Evolutionary conservation across 2,329 filamentous ascomycete species (phyloP).

Genomic region (Hortaea sp.): DNA sequence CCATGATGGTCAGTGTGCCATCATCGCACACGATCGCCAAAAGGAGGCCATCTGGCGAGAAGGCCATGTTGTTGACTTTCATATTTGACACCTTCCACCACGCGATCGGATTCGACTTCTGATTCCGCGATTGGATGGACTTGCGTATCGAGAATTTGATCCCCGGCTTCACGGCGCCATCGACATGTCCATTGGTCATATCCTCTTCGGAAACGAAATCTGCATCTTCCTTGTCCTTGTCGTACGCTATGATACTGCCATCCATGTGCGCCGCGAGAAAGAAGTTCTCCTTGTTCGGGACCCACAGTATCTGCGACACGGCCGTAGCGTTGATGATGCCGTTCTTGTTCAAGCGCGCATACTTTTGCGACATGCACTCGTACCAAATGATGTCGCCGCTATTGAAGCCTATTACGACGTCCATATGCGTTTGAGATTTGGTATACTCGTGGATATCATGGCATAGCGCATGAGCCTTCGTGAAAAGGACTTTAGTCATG

Average conservation of each 20-base stretch:
- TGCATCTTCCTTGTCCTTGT: conserved; percentile 92
- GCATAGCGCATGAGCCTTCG: conserved; percentile 87
- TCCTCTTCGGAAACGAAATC: conserved; percentile 58
- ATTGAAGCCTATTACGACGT: conserved; percentile 91
- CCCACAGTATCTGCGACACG: conserved; percentile 81
- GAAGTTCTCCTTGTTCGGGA: conserved; percentile 85
- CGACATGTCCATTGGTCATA: conserved; percentile 18
- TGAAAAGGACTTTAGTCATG: conserved; percentile 91
- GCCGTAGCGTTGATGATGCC: conserved; percentile 80
- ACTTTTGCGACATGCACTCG: conserved; percentile 92
- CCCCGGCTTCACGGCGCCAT: conserved; percentile 20
- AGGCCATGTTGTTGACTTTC: conserved; percentile 80
- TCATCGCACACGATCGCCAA: conserved; percentile 88
- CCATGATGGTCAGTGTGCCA: conserved; percentile 77
- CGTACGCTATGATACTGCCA: conserved; percentile 82
- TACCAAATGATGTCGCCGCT: conserved; percentile 98
- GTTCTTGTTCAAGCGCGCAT: conserved; percentile 93
- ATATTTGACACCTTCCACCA: conserved; percentile 90
- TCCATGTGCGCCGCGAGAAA: conserved; percentile 91
- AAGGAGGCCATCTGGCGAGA: conserved; percentile 80
- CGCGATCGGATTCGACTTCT: conserved; percentile 85
- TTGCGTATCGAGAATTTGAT: conserved; percentile 63
- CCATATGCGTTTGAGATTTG: conserved; percentile 69
- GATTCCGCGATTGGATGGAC: conserved; percentile 86
- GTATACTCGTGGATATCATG: conserved; percentile 84